phyloP scores from a whole-genome alignment of 2,329 filamentous ascomycete genomes.

The Thelonectria olida region DNA sequence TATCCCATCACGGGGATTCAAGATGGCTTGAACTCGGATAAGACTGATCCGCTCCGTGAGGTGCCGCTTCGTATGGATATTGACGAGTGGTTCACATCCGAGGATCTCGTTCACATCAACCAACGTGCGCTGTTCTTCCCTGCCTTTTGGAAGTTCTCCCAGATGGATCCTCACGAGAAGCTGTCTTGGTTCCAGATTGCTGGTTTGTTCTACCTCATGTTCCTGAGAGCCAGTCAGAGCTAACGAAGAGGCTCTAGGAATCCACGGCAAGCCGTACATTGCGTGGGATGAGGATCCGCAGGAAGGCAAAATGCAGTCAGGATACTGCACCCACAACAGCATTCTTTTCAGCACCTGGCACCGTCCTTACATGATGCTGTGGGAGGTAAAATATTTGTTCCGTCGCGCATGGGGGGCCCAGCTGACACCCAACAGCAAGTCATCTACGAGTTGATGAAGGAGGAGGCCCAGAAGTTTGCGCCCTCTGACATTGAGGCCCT shows the following conservation, averaged over 20 bases:
- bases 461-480: background rate
- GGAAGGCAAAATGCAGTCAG: background rate
- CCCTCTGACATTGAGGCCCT: background rate
- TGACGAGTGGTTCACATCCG: background rate
- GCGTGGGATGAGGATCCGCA: background rate
- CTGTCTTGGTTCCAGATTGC: conserved; percentile 10
- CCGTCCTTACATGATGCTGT: conserved; percentile 15
- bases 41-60: background rate
- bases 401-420: too few species aligned
- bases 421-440: conserved; percentile 1
- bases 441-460: background rate
- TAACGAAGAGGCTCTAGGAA: background rate
- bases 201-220: background rate
- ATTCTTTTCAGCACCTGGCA: conserved; percentile 16
- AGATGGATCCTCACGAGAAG: background rate
- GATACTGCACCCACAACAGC: conserved; percentile 14
- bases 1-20: conserved; percentile 6
- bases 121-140: conserved; percentile 2
- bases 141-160: background rate
- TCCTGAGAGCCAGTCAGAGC: too few species aligned
- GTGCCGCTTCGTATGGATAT: background rate
- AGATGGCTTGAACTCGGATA: background rate
- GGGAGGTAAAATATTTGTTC: background rate
- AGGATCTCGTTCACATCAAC: background rate
- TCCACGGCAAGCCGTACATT: background rate